Percentiles rank a stretch among this genome's conserved stretches.
phyloP scores from a whole-genome alignment of 768 basidiomycete genomes.

The Boletus rubroflammeus region DNA sequence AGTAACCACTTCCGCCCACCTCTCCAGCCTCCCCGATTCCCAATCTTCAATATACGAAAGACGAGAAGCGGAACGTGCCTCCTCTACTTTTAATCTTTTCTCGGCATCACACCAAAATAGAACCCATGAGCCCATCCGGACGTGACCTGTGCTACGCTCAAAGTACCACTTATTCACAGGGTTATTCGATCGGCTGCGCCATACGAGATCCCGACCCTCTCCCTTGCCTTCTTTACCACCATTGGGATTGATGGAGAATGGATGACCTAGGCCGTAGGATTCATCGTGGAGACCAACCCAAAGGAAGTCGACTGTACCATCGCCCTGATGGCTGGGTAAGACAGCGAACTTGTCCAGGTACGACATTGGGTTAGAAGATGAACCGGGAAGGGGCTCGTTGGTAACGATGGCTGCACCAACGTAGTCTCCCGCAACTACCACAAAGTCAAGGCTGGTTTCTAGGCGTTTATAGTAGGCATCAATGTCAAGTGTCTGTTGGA shows the following conservation, averaged over 20 bases:
- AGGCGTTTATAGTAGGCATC: conserved; percentile 78
- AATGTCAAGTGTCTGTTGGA: conserved; percentile 67
- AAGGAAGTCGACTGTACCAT: conserved; percentile 97
- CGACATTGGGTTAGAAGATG: conserved; percentile 50
- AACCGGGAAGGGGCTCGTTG: conserved; percentile 42
- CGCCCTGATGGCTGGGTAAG: conserved; percentile 90
- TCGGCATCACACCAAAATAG: conserved; percentile 99
- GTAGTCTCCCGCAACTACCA: conserved; percentile 93
- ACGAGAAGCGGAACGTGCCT: conserved; percentile 59
- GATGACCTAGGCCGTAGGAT: conserved; percentile 92
- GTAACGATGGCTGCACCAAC: conserved; percentile 94
- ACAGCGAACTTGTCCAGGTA: conserved; percentile 99
- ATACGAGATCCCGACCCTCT: conserved; percentile 91
- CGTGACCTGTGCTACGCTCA: conserved; percentile 89
- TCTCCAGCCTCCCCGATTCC: conserved; percentile 66
- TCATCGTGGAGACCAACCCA: conserved; percentile 99
- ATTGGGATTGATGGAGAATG: conserved; percentile 92
- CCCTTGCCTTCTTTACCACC: conserved; percentile 89
- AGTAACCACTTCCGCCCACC: conserved; percentile 66
- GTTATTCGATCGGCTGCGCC: conserved; percentile 90
- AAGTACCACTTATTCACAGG: conserved; percentile 99
- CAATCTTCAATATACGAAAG: conserved; percentile 72
- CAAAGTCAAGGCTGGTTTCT: conserved; percentile 77
- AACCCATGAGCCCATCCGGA: conserved; percentile 83
- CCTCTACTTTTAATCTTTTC: conserved; percentile 69